Evolutionary conservation across 768 basidiomycete species (phyloP).

Genomic region (Lentinula sp.): DNA sequence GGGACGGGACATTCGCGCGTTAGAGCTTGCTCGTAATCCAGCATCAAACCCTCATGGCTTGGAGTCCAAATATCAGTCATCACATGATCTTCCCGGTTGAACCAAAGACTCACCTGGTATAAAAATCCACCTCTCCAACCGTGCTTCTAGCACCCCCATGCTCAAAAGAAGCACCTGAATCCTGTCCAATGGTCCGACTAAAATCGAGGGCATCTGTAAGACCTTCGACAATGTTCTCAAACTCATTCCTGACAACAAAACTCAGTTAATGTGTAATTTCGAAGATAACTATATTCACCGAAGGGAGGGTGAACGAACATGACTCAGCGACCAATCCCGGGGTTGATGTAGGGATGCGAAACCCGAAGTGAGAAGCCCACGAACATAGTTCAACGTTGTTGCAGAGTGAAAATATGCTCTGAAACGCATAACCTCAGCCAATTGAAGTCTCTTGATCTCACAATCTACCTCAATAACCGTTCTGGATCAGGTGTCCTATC

Average conservation of each 20-base stretch:
- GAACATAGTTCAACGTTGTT: constrained; percentile 88
- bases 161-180: constrained; percentile 51
- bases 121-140: constrained; percentile 88
- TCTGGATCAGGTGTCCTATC: constrained; percentile 90
- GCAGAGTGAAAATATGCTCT: constrained; percentile 97
- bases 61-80: neutral
- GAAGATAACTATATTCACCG: constrained; percentile 33
- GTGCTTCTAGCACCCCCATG: constrained; percentile 64
- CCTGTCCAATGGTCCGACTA: constrained; percentile 80
- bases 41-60: constrained; percentile 90
- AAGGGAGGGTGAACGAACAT: constrained; percentile 81
- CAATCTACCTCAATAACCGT: constrained; percentile 65
- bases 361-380: constrained; percentile 82
- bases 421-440: constrained; percentile 1
- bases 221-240: constrained; percentile 78
- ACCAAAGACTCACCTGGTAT: constrained; percentile 57
- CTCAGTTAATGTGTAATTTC: neutral
- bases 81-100: neutral
- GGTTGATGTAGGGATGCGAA: constrained; percentile 93
- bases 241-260: constrained; percentile 51
- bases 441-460: neutral
- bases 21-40: constrained; percentile 88
- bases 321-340: constrained; percentile 84
- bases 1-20: constrained; percentile 62
- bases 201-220: constrained; percentile 93